Base-by-base conservation (phyloP, 2,329 filamentous ascomycete species). In the Aspergillus sp. region DNA sequence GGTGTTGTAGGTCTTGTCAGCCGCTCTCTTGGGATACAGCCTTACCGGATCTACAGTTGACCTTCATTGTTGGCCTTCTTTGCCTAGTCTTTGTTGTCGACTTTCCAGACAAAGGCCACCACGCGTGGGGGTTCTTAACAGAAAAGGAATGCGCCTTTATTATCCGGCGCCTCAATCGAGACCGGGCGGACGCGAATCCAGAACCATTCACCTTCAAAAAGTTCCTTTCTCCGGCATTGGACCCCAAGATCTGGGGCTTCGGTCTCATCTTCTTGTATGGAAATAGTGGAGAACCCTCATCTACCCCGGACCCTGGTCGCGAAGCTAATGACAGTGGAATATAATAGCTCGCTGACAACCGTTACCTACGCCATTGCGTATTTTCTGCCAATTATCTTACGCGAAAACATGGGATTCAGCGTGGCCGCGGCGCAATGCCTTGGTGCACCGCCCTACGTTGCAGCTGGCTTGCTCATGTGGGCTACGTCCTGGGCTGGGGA, bases 381-480 rank as follows among this genome's bases (percentile, higher is more conserved):
- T 69, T 92, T 92, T 65, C 72, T 92, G 3, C 88, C 89, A 11
- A 82, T 92, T 62, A 89, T 94, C 62, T 81, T 95, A 6, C 64
- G 65, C 11, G 57, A 71, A 24, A 78, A 78, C 30, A 81, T 92
- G 76, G 81, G 82, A 13, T 91, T 89, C 74, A 75, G 70, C 43
- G 40, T 85, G 8, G 84, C 78, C 11, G 75, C 74, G 45, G 76
- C 86, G 0, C 87, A 90, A 70, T 88, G 86, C 65, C 81, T 91
- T 4, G 79, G 86, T 4, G 86, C 88, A 0, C 86, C 86, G 0
- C 86, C 86, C 1, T 89, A 85, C 64, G 80, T 74, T 24, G 81
- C 88, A 53, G 83, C 84, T 10, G 84, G 82, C 40, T 74, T 86
- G 52, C 65, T 84, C 61, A 87, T 86, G 78, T 82, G 78, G 53